These are phyloP conservation scores for Thelephora ganbajun DNA, from an alignment of 768 basidiomycete genomes.

Conservation along the genomic window DNA sequence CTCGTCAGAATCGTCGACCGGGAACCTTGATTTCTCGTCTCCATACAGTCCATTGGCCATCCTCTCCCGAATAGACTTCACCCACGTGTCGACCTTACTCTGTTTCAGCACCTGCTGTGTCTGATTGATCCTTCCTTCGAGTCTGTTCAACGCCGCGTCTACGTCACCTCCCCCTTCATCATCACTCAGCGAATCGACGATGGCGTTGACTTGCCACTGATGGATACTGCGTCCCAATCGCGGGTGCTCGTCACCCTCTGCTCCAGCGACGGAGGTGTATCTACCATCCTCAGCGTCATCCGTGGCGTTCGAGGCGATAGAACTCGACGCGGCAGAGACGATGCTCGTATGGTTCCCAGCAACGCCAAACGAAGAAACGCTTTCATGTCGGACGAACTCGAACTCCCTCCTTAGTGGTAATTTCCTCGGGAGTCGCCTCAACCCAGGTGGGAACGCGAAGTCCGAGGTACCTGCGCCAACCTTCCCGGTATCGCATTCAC, in stretches of 20 bases:
- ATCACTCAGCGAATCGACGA: conserved; percentile 58
- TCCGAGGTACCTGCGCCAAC: conserved; percentile 8
- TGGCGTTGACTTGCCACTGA: conserved; percentile 75
- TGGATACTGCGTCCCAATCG: conserved; percentile 39
- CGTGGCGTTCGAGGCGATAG: conserved; percentile 14
- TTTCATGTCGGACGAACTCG: conserved; percentile 58
- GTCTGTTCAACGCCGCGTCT: conserved; percentile 62
- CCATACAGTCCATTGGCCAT: conserved; percentile 51
- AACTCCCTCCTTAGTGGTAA: conserved; percentile 69
- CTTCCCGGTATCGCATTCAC: background rate
- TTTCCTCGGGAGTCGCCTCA: conserved; percentile 39
- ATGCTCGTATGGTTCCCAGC: conserved; percentile 42
- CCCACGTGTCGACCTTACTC: conserved; percentile 74
- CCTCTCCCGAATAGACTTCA: conserved; percentile 55
- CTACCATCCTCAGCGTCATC: too few relatives aligned
- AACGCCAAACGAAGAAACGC: conserved; percentile 71
- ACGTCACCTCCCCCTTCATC: conserved; percentile 70
- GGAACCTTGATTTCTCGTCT: conserved; percentile 45
- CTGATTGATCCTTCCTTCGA: conserved; percentile 80
- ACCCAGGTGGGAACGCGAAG: conserved; percentile 30
- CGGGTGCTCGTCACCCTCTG: conserved; percentile 16
- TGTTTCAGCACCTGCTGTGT: conserved; percentile 56
- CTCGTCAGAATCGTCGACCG: conserved; percentile 30
- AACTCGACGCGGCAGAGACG: conserved; percentile 29
- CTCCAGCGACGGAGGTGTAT: conserved; percentile 6